Conservation (phyloP, 495 filamentous ascomycete genomes). For the Trichoderma virens region DNA sequence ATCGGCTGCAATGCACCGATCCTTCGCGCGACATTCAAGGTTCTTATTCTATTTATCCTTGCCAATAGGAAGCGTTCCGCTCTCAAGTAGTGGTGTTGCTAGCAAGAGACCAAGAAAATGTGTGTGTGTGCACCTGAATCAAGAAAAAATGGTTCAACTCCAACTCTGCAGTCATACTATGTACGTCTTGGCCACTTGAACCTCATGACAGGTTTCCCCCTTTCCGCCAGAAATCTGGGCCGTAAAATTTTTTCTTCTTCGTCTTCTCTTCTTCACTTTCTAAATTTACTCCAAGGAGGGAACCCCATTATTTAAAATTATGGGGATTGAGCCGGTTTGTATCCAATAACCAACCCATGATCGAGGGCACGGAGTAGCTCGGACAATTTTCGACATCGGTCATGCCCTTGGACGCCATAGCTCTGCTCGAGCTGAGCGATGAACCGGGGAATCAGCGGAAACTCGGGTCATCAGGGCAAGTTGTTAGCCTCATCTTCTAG, state of each 20-base stretch:
- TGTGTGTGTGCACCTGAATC: too few species aligned
- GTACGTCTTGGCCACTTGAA: neutral
- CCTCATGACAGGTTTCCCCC: neutral
- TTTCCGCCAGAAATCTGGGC: neutral
- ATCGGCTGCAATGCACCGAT: too few species aligned
- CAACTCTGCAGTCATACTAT: too few species aligned
- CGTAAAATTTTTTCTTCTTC: neutral
- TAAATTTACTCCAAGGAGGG: neutral
- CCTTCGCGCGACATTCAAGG: too few species aligned
- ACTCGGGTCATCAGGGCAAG: too few species aligned
- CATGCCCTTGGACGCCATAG: neutral
- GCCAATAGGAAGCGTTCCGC: too few species aligned
- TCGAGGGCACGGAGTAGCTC: neutral
- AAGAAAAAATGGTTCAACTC: too few species aligned
- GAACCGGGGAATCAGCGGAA: too few species aligned
- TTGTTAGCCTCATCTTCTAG: neutral
- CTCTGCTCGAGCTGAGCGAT: too few species aligned
- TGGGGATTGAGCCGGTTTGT: neutral
- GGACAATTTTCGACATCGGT: neutral
- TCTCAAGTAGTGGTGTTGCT: too few species aligned
- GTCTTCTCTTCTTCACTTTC: neutral
- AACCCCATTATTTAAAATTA: neutral
- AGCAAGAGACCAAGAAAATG: too few species aligned
- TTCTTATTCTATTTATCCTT: too few species aligned
- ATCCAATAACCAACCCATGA: neutral